These are phyloP conservation scores for Hordeum marinum DNA, from an alignment of 176 grass and related monocot species.

Conservation along the genomic window DNA sequence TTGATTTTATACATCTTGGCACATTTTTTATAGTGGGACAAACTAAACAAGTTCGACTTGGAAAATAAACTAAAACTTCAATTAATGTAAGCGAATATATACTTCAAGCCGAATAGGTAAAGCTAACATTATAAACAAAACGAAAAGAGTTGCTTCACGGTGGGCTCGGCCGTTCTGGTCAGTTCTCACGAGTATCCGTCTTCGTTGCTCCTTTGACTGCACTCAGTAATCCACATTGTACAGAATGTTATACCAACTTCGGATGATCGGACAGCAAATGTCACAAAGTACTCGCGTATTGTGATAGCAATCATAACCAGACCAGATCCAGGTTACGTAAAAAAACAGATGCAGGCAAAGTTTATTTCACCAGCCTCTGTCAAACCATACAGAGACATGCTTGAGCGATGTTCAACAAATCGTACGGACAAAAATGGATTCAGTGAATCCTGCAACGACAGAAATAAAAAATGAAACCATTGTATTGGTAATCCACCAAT, in stretches of 20 bases:
- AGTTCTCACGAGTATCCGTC: neutral
- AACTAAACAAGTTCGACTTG: no score
- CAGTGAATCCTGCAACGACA: neutral
- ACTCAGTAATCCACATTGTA: neutral
- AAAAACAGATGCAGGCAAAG: neutral
- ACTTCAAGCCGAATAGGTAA: no score
- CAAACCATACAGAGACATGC: neutral
- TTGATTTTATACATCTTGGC: no score
- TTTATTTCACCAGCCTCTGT: neutral
- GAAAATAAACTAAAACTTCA: no score
- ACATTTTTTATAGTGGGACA: no score
- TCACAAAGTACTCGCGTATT: neutral
- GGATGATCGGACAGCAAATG: neutral
- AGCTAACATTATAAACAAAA: neutral
- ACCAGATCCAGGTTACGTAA: neutral
- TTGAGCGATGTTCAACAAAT: constrained; percentile 7
- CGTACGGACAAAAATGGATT: constrained; percentile 19
- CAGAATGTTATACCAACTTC: neutral
- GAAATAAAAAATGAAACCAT: neutral
- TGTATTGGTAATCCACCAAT: neutral
- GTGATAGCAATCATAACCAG: neutral
- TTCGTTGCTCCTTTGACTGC: neutral
- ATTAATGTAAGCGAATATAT: no score
- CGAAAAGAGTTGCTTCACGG: neutral
- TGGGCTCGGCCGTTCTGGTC: neutral